phyloP scores from a whole-genome alignment of 495 filamentous ascomycete genomes.

The Podospora australis region DNA sequence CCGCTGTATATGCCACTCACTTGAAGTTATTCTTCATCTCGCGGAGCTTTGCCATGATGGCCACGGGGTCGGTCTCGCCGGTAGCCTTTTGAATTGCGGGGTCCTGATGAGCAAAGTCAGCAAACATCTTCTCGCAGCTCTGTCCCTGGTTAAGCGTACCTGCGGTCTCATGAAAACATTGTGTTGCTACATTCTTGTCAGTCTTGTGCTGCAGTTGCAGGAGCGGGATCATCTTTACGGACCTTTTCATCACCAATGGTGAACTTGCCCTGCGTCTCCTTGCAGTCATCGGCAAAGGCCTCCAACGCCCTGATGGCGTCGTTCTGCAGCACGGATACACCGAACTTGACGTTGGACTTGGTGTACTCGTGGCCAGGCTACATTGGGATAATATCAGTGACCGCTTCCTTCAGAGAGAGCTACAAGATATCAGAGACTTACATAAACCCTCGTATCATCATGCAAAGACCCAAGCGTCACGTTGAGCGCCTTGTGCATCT shows the following conservation, averaged over 20 bases:
- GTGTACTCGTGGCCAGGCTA: constrained; percentile 97
- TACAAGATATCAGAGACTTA: constrained; percentile 35
- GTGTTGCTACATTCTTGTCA: constrained; percentile 58
- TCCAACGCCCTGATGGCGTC: constrained; percentile 71
- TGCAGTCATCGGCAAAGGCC: constrained; percentile 68
- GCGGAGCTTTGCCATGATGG: constrained; percentile 78
- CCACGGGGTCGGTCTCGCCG: constrained; percentile 72
- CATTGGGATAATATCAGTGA: background rate
- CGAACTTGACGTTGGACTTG: constrained; percentile 86
- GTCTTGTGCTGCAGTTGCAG: too few relatives aligned
- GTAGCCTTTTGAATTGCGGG: constrained; percentile 77
- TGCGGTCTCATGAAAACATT: constrained; percentile 95
- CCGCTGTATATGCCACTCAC: constrained; percentile 36
- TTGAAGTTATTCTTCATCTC: constrained; percentile 90
- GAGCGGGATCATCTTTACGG: too few relatives aligned
- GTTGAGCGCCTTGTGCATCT: constrained; percentile 90
- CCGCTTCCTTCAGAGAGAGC: background rate
- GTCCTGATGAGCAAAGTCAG: constrained; percentile 43
- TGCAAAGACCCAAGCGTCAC: constrained; percentile 73
- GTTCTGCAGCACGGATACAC: constrained; percentile 61
- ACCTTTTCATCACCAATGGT: constrained; percentile 98
- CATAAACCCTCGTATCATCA: constrained; percentile 90
- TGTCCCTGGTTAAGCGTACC: too few relatives aligned
- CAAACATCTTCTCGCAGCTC: too few relatives aligned
- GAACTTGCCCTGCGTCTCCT: constrained; percentile 90